A percentile compares a stretch with the other conserved stretches of the same genome.
phyloP scores from a whole-genome alignment of 2,329 filamentous ascomycete genomes.

The Xylariaceae sp. region DNA sequence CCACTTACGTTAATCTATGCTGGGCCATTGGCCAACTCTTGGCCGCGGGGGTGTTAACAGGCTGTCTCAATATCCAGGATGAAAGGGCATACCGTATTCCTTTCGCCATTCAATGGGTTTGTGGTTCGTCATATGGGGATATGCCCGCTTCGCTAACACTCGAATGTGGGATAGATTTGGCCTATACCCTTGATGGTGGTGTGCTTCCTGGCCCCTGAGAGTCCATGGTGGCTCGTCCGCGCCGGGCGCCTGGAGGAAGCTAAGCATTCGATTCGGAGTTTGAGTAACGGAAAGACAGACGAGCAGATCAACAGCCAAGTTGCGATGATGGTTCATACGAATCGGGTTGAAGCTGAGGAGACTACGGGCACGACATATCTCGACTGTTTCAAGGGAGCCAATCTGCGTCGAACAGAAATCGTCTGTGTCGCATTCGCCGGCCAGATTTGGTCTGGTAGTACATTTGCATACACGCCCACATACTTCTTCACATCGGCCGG shows the following conservation, averaged over 20 bases:
- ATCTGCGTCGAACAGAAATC: conserved; percentile 44
- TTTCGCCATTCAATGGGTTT: conserved; percentile 43
- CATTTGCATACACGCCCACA: conserved; percentile 38
- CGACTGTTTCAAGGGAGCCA: conserved; percentile 45
- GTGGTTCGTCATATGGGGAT: neutral
- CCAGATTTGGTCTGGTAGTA: conserved; percentile 35
- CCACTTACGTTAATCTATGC: conserved; percentile 45
- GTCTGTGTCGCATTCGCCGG: conserved; percentile 37
- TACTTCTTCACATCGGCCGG: conserved; percentile 39
- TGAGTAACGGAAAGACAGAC: conserved; percentile 31
- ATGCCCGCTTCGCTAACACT: neutral
- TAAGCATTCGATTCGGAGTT: conserved; percentile 33
- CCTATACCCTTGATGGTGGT: conserved; percentile 39
- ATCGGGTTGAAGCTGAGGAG: conserved; percentile 40
- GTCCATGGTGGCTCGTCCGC: conserved; percentile 45
- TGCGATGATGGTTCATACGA: conserved; percentile 44
- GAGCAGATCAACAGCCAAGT: conserved; percentile 39
- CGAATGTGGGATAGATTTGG: conserved; percentile 32
- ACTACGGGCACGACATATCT: conserved; percentile 40
- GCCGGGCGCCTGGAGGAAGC: conserved; percentile 37
- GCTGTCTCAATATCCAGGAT: conserved; percentile 33
- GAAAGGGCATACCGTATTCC: conserved; percentile 43
- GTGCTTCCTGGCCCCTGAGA: conserved; percentile 43
- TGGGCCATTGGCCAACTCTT: conserved; percentile 44
- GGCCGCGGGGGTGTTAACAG: conserved; percentile 39